Base-by-base conservation (phyloP, 148 eudicot genomes). In the Polygonum aviculare region DNA sequence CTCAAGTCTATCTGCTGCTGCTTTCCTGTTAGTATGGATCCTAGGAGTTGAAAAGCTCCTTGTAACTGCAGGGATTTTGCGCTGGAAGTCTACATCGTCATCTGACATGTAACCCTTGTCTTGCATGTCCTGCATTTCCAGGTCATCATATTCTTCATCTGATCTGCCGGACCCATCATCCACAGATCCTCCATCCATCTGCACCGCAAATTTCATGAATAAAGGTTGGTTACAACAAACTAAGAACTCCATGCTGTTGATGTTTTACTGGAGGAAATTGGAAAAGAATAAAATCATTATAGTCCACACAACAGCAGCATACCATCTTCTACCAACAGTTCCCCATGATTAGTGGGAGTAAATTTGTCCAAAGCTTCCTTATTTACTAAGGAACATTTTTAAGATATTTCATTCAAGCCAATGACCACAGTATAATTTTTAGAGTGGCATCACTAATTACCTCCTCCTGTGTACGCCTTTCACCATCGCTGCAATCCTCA, bases 131-230 rank as follows among this genome's bases (percentile, higher is more conserved):
- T 86, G 85, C 92, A 93, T 91, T 0, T 92, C 98, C 50, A 93
- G 84, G 82, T 93, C 98, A 60, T 91, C 97, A 11, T 91, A 93
- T 76, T 93, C 98, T 79, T 93, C 98, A 36, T 93, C 97, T 9
- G 97, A 92, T 81, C 90, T 89, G 7, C 92, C 88, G 14, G 96
- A 94, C 73, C 78, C 92, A 85, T 92, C 98, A 63, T 94, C 98
- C 39, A 94, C 98, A 11, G 98, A 94, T 7, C 98, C 98, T 80
- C 52, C 74, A 26, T 92, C 97, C 82, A 94, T 79, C 97, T 94
- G 50, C 22, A 36, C 51, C 51, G 19, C 52, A 44, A 41, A n/a
- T 16, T 4, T 44, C 12, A 77, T 12, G 39, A 5, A 5, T 31
- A 7, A 60, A 12, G 54, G 52, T 74, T 15, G 22, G 63, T 21